Percentiles rank a stretch among this genome's conserved stretches.
Evolutionary conservation across 768 basidiomycete genomes (phyloP).

Genomic region (Naganishia kalamii): DNA sequence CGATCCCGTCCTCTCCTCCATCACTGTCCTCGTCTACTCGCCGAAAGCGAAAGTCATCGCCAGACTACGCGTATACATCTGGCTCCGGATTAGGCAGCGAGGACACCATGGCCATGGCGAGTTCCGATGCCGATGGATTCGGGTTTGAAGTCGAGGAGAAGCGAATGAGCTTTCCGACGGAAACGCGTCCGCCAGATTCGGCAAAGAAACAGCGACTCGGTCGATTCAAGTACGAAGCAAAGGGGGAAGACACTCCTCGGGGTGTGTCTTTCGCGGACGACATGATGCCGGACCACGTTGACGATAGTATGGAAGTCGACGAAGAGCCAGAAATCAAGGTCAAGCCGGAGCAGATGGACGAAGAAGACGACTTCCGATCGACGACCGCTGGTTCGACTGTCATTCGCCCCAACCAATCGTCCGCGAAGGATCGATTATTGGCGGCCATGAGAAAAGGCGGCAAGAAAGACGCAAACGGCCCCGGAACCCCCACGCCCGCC

Average conservation of each 20-base stretch:
- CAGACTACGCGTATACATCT: conserved; percentile 25
- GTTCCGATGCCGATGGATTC: conserved; percentile 36
- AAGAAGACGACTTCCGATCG: conserved; percentile 38
- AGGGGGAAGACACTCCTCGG: conserved; percentile 9
- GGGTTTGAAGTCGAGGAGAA: conserved; percentile 37
- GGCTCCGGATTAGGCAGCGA: conserved; percentile 15
- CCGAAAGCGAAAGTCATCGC: conserved; percentile 55
- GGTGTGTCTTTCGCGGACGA: conserved; percentile 33
- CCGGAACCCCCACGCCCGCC: conserved; percentile 1
- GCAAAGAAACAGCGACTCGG: conserved; percentile 16
- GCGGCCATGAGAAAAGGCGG: conserved; percentile 4
- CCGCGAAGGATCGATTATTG: conserved; percentile 21
- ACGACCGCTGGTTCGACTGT: not conserved
- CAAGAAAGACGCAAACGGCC: conserved; percentile 5
- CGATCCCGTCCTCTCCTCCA: conserved; percentile 19
- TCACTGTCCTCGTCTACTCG: conserved; percentile 9
- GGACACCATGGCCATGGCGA: conserved; percentile 12
- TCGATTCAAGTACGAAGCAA: conserved; percentile 8
- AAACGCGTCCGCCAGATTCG: conserved; percentile 2
- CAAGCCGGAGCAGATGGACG: conserved; percentile 33
- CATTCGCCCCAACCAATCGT: conserved; percentile 5
- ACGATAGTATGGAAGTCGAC: conserved; percentile 11
- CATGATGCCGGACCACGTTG: conserved; percentile 29
- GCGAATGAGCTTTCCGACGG: conserved; percentile 5
- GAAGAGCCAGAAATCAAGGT: conserved; percentile 24